phyloP scores from a whole-genome alignment of 169 alveolate genomes.

The Plasmodium ovale region DNA sequence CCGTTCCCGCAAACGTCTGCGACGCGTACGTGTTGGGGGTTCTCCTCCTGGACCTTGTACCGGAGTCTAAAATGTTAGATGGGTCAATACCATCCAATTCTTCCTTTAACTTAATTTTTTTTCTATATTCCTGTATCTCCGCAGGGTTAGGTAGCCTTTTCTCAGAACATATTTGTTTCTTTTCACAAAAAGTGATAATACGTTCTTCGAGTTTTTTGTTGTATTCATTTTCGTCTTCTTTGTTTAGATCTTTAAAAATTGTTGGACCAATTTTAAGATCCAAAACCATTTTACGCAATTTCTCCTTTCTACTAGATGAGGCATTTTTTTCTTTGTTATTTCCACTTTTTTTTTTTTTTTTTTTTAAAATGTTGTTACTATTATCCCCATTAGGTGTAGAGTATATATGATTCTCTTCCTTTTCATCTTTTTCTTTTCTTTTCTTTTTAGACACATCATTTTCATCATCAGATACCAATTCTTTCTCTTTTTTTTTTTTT shows the following conservation, averaged over 20 bases:
- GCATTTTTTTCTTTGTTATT: slow-evolving; percentile 46
- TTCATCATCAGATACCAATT: slow-evolving; percentile 2
- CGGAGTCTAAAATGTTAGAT: slow-evolving; percentile 56
- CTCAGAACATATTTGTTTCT: slow-evolving; percentile 57
- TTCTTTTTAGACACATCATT: not conserved
- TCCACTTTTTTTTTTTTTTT: slow-evolving; percentile 37
- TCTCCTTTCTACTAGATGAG: slow-evolving; percentile 33
- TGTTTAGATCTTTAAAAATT: slow-evolving; percentile 57
- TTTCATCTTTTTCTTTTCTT: not conserved
- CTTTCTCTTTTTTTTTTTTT: slow-evolving; percentile 3
- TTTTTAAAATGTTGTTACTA: slow-evolving; percentile 11
- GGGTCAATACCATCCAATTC: slow-evolving; percentile 76
- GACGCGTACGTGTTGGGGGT: slow-evolving; percentile 20
- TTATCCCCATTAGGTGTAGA: not conserved
- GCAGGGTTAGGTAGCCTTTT: slow-evolving; percentile 51
- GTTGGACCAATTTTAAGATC: slow-evolving; percentile 74
- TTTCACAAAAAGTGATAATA: slow-evolving; percentile 58
- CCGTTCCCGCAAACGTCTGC: slow-evolving; percentile 14
- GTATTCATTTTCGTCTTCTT: slow-evolving; percentile 64
- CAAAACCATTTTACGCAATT: slow-evolving; percentile 56
- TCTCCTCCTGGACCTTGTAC: slow-evolving; percentile 72
- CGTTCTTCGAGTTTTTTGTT: slow-evolving; percentile 55
- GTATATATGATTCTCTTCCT: slow-evolving; percentile 2
- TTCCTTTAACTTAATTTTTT: slow-evolving; percentile 47
- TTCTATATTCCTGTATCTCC: slow-evolving; percentile 66